Evolutionary conservation across 2,329 filamentous ascomycete species (phyloP).

Genomic region (Neonectria neomacrospora): DNA sequence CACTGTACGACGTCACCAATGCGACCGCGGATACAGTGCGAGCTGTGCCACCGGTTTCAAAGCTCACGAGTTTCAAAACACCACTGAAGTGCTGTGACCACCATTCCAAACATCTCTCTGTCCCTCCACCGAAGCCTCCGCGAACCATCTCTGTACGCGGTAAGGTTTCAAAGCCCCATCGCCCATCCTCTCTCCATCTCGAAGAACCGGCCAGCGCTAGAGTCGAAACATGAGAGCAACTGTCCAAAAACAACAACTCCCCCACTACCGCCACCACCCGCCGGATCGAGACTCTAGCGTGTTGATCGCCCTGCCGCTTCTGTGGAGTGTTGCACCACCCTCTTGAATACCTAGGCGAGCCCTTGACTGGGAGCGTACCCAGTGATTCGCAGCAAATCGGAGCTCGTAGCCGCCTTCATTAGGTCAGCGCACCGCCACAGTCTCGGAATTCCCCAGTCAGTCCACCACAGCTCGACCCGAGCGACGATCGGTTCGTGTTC

Average conservation of each 20-base stretch:
- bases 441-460: slow-evolving; percentile 14
- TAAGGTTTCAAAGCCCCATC: not conserved
- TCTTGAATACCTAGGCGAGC: not conserved
- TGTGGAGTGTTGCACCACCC: slow-evolving; percentile 29
- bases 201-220: not conserved
- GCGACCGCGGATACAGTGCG: slow-evolving; percentile 26
- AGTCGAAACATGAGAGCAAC: slow-evolving; percentile 29
- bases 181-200: slow-evolving; percentile 8
- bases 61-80: slow-evolving; percentile 13
- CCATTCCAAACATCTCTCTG: not conserved
- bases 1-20: slow-evolving; percentile 25
- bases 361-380: not conserved
- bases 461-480: slow-evolving; percentile 20
- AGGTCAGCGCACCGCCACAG: slow-evolving; percentile 29
- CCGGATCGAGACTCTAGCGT: slow-evolving; percentile 28
- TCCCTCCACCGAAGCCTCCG: not conserved
- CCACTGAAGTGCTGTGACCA: slow-evolving; percentile 13
- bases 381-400: slow-evolving; percentile 2
- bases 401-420: not conserved
- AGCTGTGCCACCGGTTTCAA: not conserved
- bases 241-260: slow-evolving; percentile 9
- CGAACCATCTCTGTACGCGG: not conserved
- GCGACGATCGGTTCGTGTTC: slow-evolving; percentile 26
- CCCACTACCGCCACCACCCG: slow-evolving; percentile 26
- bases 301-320: slow-evolving; percentile 29